Evolutionary conservation across 2,329 filamentous ascomycete genomes (phyloP), one percentile per base, ranked within the genome.

Genomic region (Reticulascus tulasneorum): DNA sequence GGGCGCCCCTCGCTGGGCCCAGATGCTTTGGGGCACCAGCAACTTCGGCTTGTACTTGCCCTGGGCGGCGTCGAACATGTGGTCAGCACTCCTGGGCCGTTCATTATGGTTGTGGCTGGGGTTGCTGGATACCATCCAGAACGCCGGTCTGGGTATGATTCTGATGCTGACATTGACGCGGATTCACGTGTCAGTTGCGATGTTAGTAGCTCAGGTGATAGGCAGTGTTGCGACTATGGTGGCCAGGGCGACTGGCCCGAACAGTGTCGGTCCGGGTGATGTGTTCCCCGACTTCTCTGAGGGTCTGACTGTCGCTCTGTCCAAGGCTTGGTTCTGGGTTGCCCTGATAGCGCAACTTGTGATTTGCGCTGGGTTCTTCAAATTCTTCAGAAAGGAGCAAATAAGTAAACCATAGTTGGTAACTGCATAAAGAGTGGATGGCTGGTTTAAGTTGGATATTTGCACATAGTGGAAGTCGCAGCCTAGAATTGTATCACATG

Each of bases 91-190:
- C 53, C 83, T 1, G 56, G 77, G 8, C 74, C 75, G 3, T 66
- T 84, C 80, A 79, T 65, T 84, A 7, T 42, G 40, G 40, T 29
- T 42, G 9, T 84, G 79, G 79, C 69, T 84, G 1, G 80, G 80
- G 25, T 68, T 82, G 5, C 63, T 84, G 9, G 80, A 84, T 47
- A 69, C 75, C 9, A 59, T 84, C 7, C 80, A 84, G 53, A 77
- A 78, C 24, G 72, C 83, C 3, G 80, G 80, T 3, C 73, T 84
- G 36, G 80, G 80, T 35, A 84, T 83, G 78, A 76, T 84, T 33
- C 62, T 84, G 5, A 58, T 84, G 26, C 77, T 81, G 52, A 83
- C 79, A 1, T 57, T 82, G 46, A 83, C 79, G 2, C 64, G 80
- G 15, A 69, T 81, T 53, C 80, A 84, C 50, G 78, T 83, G 38